Percentiles rank a stretch among this genome's conserved stretches.
Conservation (phyloP, 2,329 filamentous ascomycete species). For the Remersonia thermophila region DNA sequence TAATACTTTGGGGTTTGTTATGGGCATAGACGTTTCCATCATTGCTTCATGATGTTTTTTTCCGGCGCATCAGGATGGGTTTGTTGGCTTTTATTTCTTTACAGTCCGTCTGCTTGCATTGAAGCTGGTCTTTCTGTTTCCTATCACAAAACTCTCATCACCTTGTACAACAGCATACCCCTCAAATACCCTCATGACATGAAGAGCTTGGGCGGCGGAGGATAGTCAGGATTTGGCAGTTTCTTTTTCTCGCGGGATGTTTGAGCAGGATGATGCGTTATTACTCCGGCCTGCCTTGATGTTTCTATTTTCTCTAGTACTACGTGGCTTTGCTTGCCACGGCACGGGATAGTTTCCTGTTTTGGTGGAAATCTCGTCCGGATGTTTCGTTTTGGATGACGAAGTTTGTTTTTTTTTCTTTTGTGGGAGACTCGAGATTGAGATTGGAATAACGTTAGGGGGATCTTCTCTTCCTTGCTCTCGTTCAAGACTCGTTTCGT, state of each 20-base stretch:
- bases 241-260: conserved; percentile 2
- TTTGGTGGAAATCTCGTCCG: neutral
- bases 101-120: neutral
- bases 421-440: neutral
- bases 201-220: conserved; percentile 4
- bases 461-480: conserved; percentile 8
- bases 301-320: conserved; percentile 2
- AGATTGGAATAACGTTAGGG: neutral
- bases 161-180: conserved; percentile 10
- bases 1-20: conserved; percentile 7
- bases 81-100: conserved; percentile 1
- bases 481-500: conserved; percentile 7
- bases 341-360: neutral
- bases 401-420: too few species aligned
- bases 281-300: conserved; percentile 1
- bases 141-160: conserved; percentile 1
- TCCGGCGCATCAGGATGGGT: conserved; percentile 6
- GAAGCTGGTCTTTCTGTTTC: conserved; percentile 6
- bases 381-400: neutral
- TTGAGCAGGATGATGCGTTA: conserved; percentile 1
- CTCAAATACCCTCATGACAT: conserved; percentile 9
- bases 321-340: too few species aligned
- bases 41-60: conserved; percentile 6
- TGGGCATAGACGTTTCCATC: conserved; percentile 13
- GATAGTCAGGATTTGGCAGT: conserved; percentile 5